Conservation (phyloP, 2,329 filamentous ascomycete genomes). For the Acarospora socialis region DNA sequence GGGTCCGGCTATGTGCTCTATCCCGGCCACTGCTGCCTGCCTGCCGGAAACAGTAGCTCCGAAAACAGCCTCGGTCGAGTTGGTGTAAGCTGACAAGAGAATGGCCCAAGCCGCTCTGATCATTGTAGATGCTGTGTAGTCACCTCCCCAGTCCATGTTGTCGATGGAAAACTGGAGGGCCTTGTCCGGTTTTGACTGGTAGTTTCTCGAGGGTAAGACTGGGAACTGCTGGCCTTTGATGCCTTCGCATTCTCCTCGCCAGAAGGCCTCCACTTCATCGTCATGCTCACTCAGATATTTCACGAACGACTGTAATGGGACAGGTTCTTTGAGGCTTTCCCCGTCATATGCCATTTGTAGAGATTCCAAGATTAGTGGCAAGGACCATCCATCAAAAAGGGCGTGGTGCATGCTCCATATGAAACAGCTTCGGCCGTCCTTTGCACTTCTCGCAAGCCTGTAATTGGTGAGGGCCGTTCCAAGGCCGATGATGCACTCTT, state of each 20-base stretch:
- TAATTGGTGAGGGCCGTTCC: slow-evolving; percentile 3
- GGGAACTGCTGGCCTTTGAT: slow-evolving; percentile 1
- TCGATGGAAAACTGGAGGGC: slow-evolving; percentile 18
- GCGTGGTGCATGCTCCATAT: slow-evolving; percentile 25
- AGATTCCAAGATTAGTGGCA: slow-evolving; percentile 17
- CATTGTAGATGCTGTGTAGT: slow-evolving; percentile 20
- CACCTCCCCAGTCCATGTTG: not conserved
- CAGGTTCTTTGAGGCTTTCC: slow-evolving; percentile 11
- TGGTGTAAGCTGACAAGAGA: slow-evolving; percentile 32
- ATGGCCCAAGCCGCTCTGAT: slow-evolving; percentile 34
- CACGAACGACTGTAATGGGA: slow-evolving; percentile 22
- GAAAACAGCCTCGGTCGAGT: slow-evolving; percentile 33
- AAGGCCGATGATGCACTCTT: not conserved
- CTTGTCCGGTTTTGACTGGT: slow-evolving; percentile 16
- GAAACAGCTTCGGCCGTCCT: slow-evolving; percentile 11
- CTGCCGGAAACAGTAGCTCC: slow-evolving; percentile 27
- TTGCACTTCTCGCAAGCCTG: not conserved
- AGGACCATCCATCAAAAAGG: slow-evolving; percentile 22
- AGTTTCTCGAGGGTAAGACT: not conserved
- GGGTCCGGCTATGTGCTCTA: slow-evolving; percentile 27
- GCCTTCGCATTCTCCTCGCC: slow-evolving; percentile 3
- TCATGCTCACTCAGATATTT: slow-evolving; percentile 19
- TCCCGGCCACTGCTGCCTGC: slow-evolving; percentile 22
- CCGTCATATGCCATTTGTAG: slow-evolving; percentile 17
- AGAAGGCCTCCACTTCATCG: slow-evolving; percentile 17